phyloP scores from a whole-genome alignment of 805 yeast genomes.

The Metschnikowia reukaufii region DNA sequence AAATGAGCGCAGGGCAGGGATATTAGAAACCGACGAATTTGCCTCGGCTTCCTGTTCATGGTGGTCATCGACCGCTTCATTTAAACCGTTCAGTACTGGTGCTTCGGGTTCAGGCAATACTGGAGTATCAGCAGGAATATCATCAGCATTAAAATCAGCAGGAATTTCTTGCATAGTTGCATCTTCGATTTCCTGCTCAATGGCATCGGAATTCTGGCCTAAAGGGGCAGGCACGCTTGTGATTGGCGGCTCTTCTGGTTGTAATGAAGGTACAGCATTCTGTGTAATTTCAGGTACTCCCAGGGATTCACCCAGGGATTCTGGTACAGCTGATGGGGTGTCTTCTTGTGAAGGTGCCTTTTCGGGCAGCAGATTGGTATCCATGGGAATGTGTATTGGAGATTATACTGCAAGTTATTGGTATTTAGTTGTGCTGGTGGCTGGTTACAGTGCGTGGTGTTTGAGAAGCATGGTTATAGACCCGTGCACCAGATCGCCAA shows the following conservation, averaged over 20 bases:
- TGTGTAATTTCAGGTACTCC: too few species aligned
- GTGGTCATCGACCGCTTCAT: constrained; percentile 4
- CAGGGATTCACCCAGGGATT: not conserved
- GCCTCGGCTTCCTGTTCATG: constrained; percentile 13
- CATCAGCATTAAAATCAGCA: not conserved
- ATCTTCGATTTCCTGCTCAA: not conserved
- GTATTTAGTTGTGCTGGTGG: not conserved
- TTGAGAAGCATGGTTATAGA: not conserved
- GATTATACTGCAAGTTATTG: not conserved
- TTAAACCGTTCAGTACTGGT: not conserved
- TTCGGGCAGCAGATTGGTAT: constrained; percentile 4
- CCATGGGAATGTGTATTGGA: constrained; percentile 2
- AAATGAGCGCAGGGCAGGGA: constrained; percentile 18
- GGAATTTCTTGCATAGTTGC: not conserved
- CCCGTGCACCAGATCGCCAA: not conserved
- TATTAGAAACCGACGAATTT: constrained; percentile 11
- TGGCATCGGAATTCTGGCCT: constrained; percentile 14
- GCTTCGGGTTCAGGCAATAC: not conserved
- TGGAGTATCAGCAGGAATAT: not conserved
- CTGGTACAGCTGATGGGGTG: not conserved
- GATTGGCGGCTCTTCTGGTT: not conserved
- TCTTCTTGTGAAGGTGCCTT: constrained; percentile 4
- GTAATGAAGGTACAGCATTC: not conserved
- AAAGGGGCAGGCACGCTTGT: constrained; percentile 5
- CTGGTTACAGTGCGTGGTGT: not conserved